phyloP scores from a whole-genome alignment of 768 basidiomycete species.

The Kwoniella newhampshirensis region DNA sequence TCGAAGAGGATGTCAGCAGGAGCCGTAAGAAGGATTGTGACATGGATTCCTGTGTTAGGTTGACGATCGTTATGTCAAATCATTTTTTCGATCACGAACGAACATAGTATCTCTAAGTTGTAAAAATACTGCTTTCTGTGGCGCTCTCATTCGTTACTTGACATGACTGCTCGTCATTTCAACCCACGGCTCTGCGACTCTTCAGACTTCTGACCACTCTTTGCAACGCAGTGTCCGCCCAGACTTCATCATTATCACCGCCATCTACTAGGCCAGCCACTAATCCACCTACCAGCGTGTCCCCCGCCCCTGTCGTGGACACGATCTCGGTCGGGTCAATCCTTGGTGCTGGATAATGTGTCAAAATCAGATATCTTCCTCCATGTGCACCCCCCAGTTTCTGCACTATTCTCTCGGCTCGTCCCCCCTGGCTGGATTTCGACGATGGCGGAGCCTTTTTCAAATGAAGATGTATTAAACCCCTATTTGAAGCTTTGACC shows the following conservation, averaged over 20 bases:
- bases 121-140: no score
- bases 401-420: constrained; percentile 14
- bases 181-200: constrained; percentile 38
- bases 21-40: no score
- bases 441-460: neutral
- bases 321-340: constrained; percentile 56
- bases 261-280: constrained; percentile 62
- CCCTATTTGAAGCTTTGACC: constrained; percentile 74
- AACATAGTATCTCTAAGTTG: no score
- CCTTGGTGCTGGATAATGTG: constrained; percentile 67
- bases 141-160: no score
- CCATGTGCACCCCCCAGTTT: constrained; percentile 11
- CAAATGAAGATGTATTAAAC: constrained; percentile 42
- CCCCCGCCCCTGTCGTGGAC: constrained; percentile 89
- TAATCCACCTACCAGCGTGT: constrained; percentile 80
- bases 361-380: constrained; percentile 58
- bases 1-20: no score
- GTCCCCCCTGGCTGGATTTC: constrained; percentile 5
- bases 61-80: no score
- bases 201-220: constrained; percentile 33
- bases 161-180: no score
- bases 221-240: constrained; percentile 34
- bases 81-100: no score
- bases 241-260: constrained; percentile 17
- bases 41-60: no score